Base-by-base conservation (phyloP, 345 rosid genomes). In the Salix dunnii region DNA sequence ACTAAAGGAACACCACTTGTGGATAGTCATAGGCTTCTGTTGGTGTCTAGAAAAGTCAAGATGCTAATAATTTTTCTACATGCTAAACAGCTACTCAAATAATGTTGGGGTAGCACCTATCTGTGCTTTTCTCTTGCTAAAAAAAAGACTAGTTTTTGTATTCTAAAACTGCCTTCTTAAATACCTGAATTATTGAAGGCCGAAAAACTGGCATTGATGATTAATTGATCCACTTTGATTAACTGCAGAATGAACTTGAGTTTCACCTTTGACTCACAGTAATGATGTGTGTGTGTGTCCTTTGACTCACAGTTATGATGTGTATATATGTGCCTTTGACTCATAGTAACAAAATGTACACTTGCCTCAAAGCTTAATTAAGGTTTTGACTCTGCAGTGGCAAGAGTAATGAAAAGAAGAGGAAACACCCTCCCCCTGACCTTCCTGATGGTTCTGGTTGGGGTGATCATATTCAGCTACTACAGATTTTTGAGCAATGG, bases 391-490 rank as follows among this genome's bases (percentile, higher is more conserved):
- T 66, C 20, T 60, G 70, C 80, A 73, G 82, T 86, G 89, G 93
- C 88, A 93, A 82, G 78, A 85, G 74, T 76, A 73, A 67, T 68
- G 99, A 91, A 72, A 93, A 87, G 91, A 93, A 96, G 90, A 88
- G 94, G 85, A 96, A 94, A 82, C 90, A 81, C 35, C 35, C 85
- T 35, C 78, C 86, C 36, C 75, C 77, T 62, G 90, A 87, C 74
- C 98, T 93, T 84, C 98, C 98, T 71, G 95, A 91, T 84, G 99
- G 98, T 69, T 91, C 91, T 67, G 97, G 98, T 74, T 91, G 76
- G 76, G 99, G 99, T 78, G 99, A 96, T 84, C 98, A 96, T 85
- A 90, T 93, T 77, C 97, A 93, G 68, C 77, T 93, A 83, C 91
- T 96, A 65, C 98, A 96, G 86, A 92, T 96, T 76, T 96, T 62